Evolutionary conservation across 192 early-diverging fungal genomes (phyloP).

Genomic region (Coemansia sp.): DNA sequence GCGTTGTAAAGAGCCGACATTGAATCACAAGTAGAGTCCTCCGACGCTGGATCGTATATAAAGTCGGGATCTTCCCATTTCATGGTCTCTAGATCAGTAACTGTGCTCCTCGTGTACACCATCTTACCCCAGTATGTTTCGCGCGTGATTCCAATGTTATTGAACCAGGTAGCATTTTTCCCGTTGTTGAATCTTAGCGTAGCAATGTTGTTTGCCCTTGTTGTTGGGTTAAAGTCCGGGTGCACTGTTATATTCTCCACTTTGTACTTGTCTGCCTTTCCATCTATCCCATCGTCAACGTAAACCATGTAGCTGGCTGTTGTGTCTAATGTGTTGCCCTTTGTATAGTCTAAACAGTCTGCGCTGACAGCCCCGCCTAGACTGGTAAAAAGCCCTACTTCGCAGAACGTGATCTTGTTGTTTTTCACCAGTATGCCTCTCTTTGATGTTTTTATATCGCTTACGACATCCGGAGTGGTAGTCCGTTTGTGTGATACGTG

Average conservation of each 20-base stretch:
- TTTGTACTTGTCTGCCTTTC: not conserved
- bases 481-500: not conserved
- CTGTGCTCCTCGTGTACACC: conserved; percentile 14
- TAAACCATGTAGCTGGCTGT: conserved; percentile 10
- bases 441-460: conserved; percentile 11
- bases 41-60: not conserved
- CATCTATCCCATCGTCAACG: conserved; percentile 7
- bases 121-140: conserved; percentile 10
- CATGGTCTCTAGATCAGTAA: conserved; percentile 10
- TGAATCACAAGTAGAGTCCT: conserved; percentile 5
- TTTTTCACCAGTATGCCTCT: conserved; percentile 24
- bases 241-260: conserved; percentile 24
- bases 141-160: conserved; percentile 10
- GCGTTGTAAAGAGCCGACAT: conserved; percentile 20
- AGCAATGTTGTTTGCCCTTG: conserved; percentile 39
- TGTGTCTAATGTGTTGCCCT: conserved; percentile 6
- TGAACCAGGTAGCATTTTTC: conserved; percentile 10
- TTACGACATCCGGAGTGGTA: not conserved
- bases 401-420: conserved; percentile 25
- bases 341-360: conserved; percentile 24
- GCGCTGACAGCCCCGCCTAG: conserved; percentile 24
- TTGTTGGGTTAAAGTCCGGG: conserved; percentile 15
- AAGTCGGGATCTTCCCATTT: conserved; percentile 17
- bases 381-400: conserved; percentile 27
- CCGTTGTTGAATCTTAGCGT: conserved; percentile 19